These are phyloP conservation scores for Royoungia palumana DNA, from an alignment of 768 basidiomycete genomes.

Conservation along the genomic window DNA sequence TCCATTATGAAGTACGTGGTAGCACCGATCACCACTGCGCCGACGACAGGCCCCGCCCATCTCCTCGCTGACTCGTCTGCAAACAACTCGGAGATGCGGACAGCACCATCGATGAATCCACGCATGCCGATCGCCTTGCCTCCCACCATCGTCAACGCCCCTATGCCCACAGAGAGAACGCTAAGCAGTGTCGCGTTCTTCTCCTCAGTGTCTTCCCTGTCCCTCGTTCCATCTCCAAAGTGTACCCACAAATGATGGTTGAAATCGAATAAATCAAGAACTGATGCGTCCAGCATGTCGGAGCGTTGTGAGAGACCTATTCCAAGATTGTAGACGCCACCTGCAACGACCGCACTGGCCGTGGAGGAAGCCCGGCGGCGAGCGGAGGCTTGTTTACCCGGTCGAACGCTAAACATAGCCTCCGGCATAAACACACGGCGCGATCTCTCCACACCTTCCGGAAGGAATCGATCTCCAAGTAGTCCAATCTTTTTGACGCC, in stretches of 20 bases:
- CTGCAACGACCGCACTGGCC: slow-evolving; percentile 61
- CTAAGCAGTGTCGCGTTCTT: slow-evolving; percentile 61
- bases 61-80: slow-evolving; percentile 76
- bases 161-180: slow-evolving; percentile 72
- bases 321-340: slow-evolving; percentile 76
- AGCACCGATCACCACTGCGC: slow-evolving; percentile 68
- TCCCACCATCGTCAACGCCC: slow-evolving; percentile 87
- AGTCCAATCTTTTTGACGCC: slow-evolving; percentile 65
- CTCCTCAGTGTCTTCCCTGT: slow-evolving; percentile 32
- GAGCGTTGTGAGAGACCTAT: slow-evolving; percentile 75
- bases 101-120: slow-evolving; percentile 71
- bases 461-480: slow-evolving; percentile 76
- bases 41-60: slow-evolving; percentile 86
- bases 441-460: slow-evolving; percentile 75
- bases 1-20: slow-evolving; percentile 82
- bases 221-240: slow-evolving; percentile 51
- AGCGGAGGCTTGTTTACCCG: slow-evolving; percentile 37
- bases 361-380: slow-evolving; percentile 34
- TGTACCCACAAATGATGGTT: slow-evolving; percentile 73
- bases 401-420: slow-evolving; percentile 83
- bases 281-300: slow-evolving; percentile 75
- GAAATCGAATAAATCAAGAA: slow-evolving; percentile 84
- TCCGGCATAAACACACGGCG: slow-evolving; percentile 91
- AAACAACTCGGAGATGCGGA: slow-evolving; percentile 74
- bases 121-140: slow-evolving; percentile 76